A percentile compares a stretch with the other conserved stretches of the same genome.
Conservation (phyloP, 2,329 filamentous ascomycete genomes). For the Fusarium solani-melongenae region DNA sequence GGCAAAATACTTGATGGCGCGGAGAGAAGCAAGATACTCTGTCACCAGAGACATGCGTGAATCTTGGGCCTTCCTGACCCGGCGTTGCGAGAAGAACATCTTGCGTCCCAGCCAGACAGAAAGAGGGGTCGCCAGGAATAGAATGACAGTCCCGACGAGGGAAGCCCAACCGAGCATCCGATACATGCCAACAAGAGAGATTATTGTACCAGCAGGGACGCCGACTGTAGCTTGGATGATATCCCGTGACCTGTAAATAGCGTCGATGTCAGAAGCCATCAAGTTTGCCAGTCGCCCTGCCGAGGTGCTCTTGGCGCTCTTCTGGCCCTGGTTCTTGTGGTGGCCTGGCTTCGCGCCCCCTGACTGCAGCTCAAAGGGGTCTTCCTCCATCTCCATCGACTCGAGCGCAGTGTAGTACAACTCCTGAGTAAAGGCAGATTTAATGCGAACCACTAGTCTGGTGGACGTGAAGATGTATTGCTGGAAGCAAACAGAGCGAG, state of each 20-base stretch:
- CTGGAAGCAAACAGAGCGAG: slow-evolving; percentile 63
- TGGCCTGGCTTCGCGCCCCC: slow-evolving; percentile 39
- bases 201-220: slow-evolving; percentile 58
- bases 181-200: slow-evolving; percentile 65
- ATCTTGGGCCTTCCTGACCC: slow-evolving; percentile 67
- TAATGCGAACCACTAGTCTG: slow-evolving; percentile 65
- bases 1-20: slow-evolving; percentile 70
- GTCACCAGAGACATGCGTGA: slow-evolving; percentile 67
- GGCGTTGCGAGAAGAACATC: slow-evolving; percentile 62
- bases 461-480: slow-evolving; percentile 69
- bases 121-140: slow-evolving; percentile 61
- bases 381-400: slow-evolving; percentile 68
- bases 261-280: slow-evolving; percentile 69
- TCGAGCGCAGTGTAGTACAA: slow-evolving; percentile 66
- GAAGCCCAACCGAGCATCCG: slow-evolving; percentile 66
- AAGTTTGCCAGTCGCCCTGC: slow-evolving; percentile 65
- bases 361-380: slow-evolving; percentile 54
- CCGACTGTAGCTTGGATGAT: slow-evolving; percentile 59
- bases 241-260: slow-evolving; percentile 63
- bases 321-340: slow-evolving; percentile 46
- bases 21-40: slow-evolving; percentile 68
- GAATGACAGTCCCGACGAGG: slow-evolving; percentile 61
- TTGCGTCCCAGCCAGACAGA: slow-evolving; percentile 60
- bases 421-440: slow-evolving; percentile 67
- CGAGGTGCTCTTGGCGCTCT: slow-evolving; percentile 52